Evolutionary conservation across 306 rosid species (phyloP).

Genomic region (Arachis hypogaea): DNA sequence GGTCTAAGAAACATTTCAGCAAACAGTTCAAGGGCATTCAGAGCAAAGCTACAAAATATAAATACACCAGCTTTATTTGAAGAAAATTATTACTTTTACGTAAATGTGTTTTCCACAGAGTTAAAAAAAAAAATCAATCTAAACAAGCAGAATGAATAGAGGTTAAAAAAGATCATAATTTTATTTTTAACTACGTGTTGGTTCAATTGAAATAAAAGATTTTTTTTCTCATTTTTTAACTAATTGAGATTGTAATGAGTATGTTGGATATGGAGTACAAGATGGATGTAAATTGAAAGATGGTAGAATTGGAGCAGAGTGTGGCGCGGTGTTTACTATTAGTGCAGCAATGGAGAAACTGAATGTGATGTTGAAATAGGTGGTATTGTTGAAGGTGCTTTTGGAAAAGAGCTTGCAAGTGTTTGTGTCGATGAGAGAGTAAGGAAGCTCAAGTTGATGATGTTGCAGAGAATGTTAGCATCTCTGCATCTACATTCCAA

Average conservation of each 20-base stretch:
- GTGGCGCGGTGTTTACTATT: background rate
- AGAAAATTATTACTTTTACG: background rate
- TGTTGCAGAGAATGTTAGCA: background rate
- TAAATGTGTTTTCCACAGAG: background rate
- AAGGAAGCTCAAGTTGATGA: background rate
- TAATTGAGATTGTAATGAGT: slow-evolving; percentile 1
- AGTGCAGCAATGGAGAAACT: background rate
- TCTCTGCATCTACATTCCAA: background rate
- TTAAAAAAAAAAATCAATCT: background rate
- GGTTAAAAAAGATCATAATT: background rate
- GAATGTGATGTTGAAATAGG: background rate
- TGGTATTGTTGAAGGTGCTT: background rate
- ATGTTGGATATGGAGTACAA: background rate
- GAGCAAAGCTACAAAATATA: background rate
- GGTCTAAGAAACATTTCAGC: slow-evolving; percentile 26
- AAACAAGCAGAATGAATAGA: background rate
- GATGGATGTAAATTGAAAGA: background rate
- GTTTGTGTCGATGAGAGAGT: background rate
- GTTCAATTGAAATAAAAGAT: background rate
- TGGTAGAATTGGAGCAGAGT: slow-evolving; percentile 1
- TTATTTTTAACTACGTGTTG: background rate
- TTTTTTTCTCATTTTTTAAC: background rate
- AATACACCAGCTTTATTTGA: too few species aligned
- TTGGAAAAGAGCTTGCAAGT: background rate
- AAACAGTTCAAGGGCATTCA: slow-evolving; percentile 32